Evolutionary conservation across 345 rosid species (phyloP), one percentile per base, ranked within the genome.

Genomic region (Clausena lansium): DNA sequence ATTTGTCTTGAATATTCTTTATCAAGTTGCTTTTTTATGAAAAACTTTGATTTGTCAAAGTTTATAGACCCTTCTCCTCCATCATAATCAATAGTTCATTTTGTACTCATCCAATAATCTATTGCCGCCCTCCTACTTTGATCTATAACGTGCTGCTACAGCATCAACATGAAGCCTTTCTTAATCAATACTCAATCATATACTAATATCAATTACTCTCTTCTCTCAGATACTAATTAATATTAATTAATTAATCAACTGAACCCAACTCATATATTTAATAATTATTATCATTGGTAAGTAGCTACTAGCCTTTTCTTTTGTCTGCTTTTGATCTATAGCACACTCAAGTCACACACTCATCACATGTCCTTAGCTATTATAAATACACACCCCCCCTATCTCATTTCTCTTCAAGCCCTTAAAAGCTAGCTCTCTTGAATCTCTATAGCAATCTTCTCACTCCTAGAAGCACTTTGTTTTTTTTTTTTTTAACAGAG

Each of bases 301-400:
- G 14, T n/a, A 11, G 50, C 50, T 13, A 14, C 50, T 11, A 13
- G 57, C 22, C 57, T 17, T 52, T 52, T 52, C 57, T 17, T 52
- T 52, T 52, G 0, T 1, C 5, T 15, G 20, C 22, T 10, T 62
- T 74, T 61, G 70, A 62, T 62, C 59, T 74, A 63, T 32, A 28
- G 47, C 32, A 50, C 65, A 47, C 70, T 54, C 54, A 1, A 38
- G 5, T 9, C 70, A 27, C 30, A 60, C 30, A 9, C 32, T 41
- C 77, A 66, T 41, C 77, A 66, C 73, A 66, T n/a, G 72, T 55
- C 27, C 65, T 24, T 52, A 10, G 28, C 60, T 55, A 70, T 58
- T 84, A 84, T 84, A 84, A 76, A 84, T 79, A 76, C 28, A 10
- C 79, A 41, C 63, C 10, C 71, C 67, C 72, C 59, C 66, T 7